Base-by-base conservation (phyloP, 306 rosid species). In the Lithocarpus polystachyus region DNA sequence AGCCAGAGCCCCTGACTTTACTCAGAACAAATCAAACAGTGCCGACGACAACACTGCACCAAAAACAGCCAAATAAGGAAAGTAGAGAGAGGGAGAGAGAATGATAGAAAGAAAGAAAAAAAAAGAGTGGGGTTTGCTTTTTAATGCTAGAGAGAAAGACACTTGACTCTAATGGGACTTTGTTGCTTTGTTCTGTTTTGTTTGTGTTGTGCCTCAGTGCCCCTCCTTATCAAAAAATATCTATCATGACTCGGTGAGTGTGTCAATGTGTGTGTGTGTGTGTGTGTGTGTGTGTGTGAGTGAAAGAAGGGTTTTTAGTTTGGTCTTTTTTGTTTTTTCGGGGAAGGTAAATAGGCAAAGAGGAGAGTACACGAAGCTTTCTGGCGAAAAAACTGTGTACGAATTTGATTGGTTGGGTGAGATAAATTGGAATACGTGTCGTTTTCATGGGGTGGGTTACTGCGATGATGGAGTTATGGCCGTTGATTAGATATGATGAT, bases 291-390 rank as follows among this genome's bases (percentile, higher is more conserved):
- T 23, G 68, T 8, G 28, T 0, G 18, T 15, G 35, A 45, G 31
- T 1, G 18, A 11, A 35, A 45, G 31, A 4, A 22, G 22, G 72
- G 14, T 18, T 19, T 48, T 10, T 11, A 12, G 1, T 23, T 67
- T 19, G 54, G 31, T 22, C 33, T 54, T 18, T 65, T 31, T 73
- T 57, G 70, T 68, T 40, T 73, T 56, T 72, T 19, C 67, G 70
- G 78, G 74, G 81, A 81, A 75, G 78, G 69, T 79, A 72, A 72
- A 40, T 40, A 40, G 45, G 45, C 11, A 40, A 40, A 40, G 45
- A 83, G 79, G 45, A 83, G 79, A 65, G 72, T 28, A 72, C 60
- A 15, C 68, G 57, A 82, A 68, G 74, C 80, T 28, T 82, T 68
- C 23, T 51, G 18, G 55, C 12, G 17, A n/a, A 10, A 15, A 53